Evolutionary conservation across 179 eudicot species (phyloP), one percentile per base, ranked within the genome.

Genomic region (Actinidia chinensis): DNA sequence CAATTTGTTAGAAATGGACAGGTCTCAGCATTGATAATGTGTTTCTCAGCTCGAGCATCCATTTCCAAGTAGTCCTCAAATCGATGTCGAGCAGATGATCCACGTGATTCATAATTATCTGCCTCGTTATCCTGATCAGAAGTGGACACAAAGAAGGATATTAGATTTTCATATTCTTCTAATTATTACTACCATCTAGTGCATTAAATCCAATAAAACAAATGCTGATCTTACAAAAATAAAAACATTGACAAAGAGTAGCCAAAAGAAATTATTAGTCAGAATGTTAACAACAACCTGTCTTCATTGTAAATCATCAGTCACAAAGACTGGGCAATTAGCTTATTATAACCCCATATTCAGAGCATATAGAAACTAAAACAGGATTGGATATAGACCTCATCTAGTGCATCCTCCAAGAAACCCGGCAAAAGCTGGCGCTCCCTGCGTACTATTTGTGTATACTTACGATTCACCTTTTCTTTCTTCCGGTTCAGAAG

Each of bases 391-490:
- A 71, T 51, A 63, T 55, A 43, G 52, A 92, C 99, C 97, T 96
- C 99, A 17, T 94, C 98, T 81, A 87, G 91, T 47, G 92, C 95
- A 78, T 91, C 99, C 87, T 97, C 99, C 80, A 97, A 89, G 87
- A 94, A 96, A 79, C 97, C 97, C 83, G 99, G 97, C 20, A 98
- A 96, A 60, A 96, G 97, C 82, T 92, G 92, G n/a, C 98, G 97
- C 71, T 97, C 99, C 85, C 97, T 88, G 72, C 93, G 92, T 52
- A 72, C 88, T 66, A 97, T 88, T 80, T 82, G 95, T 12, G 90
- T 78, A 77, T 96, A 96, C 87, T 95, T 96, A 73, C 97, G 88
- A 65, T 79, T 92, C 77, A 96, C 99, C 88, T 90, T 92, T 75
- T 96, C 98, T 84, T 97, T 95, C 87, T 89, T 96, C 80, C 89